Base-by-base conservation (phyloP, 2,329 filamentous ascomycete species). In the Pyrenophora tritici-repentis region DNA sequence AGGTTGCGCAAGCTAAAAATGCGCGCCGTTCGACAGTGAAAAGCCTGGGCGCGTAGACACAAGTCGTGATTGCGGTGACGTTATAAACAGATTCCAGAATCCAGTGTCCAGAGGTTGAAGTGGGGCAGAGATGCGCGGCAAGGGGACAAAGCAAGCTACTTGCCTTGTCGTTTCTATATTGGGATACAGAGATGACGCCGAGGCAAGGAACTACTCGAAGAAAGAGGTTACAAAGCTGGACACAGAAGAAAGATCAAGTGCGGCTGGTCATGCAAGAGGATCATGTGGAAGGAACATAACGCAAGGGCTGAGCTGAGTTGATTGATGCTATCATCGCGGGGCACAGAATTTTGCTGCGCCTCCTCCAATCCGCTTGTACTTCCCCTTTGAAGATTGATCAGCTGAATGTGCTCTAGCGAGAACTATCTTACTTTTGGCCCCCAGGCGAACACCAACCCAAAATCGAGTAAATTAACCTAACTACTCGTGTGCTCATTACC, bases 321-420 rank as follows among this genome's bases (percentile, higher is more conserved):
- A 34, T 55, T 37, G 12, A 37, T 39, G 24, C 17, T 45, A 24
- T 33, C 18, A 47, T 45, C 40, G 47, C 33, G 44, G 55, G 56
- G 53, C 47, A 53, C 34, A 50, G 35, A 14, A 14, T 26, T 26
- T 26, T 51, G 58, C 58, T 59, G 56, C 56, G 56, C 58, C 55
- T 51, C 47, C 34, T 45, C 38, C 12, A 24, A 12, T 20, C 49
- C 51, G 51, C 42, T 38, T 55, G 37, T 26, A 44, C 33, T 39
- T 43, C 34, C 48, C 40, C 26, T 40, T 44, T 35, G 17, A 14
- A 36, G n/a, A 43, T 17, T 35, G 34, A 56, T 49, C 35, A 51
- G 35, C 47, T 43, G 34, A 9, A 38, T 12, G 46, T 38, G 33
- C 18, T 20, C 31, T 24, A 47, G 20, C 13, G 52, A 42, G 38